phyloP scores from a whole-genome alignment of 148 eudicot genomes.

The Talinum fruticosum region DNA sequence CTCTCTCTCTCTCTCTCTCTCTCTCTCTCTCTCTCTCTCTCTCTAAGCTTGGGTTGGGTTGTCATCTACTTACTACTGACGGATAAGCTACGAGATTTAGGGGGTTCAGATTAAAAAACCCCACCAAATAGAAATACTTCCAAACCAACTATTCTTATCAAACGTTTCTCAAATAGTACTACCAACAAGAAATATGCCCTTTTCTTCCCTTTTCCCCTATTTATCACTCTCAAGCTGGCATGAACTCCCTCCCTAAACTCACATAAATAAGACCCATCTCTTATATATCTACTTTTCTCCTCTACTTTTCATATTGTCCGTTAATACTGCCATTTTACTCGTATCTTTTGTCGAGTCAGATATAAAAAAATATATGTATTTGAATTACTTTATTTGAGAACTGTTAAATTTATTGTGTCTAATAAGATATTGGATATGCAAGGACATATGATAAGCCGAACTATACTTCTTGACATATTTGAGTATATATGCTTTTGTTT shows the following conservation, averaged over 20 bases:
- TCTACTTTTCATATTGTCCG: neutral
- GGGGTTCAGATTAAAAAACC: neutral
- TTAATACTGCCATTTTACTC: too few species aligned
- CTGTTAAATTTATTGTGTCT: too few species aligned
- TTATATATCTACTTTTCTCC: neutral
- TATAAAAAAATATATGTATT: too few species aligned
- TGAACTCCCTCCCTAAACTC: neutral
- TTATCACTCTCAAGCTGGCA: neutral
- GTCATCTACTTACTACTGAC: neutral
- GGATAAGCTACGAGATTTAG: neutral
- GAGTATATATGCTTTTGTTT: too few species aligned
- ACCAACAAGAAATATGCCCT: neutral
- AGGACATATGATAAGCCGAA: too few species aligned
- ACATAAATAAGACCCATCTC: neutral
- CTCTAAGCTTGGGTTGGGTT: neutral
- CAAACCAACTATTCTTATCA: neutral
- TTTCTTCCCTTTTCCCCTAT: neutral
- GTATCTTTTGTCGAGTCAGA: too few species aligned
- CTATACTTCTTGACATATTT: too few species aligned
- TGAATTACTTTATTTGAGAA: too few species aligned
- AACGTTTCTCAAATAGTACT: neutral
- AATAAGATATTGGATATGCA: too few species aligned
- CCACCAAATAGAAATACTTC: neutral
- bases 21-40: constrained; percentile 1
- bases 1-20: neutral